phyloP scores from a whole-genome alignment of 2,329 filamentous ascomycete species.

The Pseudopyrenochaeta lycopersici region DNA sequence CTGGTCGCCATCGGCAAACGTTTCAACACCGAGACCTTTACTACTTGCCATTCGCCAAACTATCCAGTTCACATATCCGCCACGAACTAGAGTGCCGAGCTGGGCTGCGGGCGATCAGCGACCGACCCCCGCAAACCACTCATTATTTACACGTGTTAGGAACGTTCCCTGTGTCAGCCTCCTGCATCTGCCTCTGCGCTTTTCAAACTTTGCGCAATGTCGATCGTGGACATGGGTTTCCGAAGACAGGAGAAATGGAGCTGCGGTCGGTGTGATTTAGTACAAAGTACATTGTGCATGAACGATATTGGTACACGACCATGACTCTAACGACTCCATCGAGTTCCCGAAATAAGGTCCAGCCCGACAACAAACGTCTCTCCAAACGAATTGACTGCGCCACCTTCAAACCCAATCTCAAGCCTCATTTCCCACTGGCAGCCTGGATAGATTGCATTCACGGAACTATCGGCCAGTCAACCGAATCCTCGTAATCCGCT shows the following conservation, averaged over 20 bases:
- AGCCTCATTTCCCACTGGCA: constrained; percentile 12
- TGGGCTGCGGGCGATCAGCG: neutral
- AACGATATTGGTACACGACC: neutral
- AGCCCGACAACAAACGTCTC: constrained; percentile 10
- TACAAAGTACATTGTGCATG: no score
- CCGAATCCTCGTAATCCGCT: neutral
- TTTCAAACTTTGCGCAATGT: neutral
- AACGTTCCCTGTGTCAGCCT: neutral
- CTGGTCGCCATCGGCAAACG: no score
- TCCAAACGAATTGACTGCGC: constrained; percentile 10
- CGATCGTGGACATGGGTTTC: neutral
- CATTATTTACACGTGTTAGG: neutral
- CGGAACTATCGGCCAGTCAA: neutral
- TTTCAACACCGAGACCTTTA: no score
- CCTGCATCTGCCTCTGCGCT: neutral
- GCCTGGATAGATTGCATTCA: constrained; percentile 14
- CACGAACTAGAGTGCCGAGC: no score
- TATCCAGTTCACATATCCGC: no score
- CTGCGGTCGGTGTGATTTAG: neutral
- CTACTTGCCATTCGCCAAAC: no score
- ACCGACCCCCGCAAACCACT: neutral
- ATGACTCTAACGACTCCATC: neutral
- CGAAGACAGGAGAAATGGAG: neutral
- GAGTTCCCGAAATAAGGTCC: constrained; percentile 18
- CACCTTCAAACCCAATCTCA: constrained; percentile 8